Conservation (phyloP, 2,329 filamentous ascomycete genomes). For the Dactylellina drechsleri region DNA sequence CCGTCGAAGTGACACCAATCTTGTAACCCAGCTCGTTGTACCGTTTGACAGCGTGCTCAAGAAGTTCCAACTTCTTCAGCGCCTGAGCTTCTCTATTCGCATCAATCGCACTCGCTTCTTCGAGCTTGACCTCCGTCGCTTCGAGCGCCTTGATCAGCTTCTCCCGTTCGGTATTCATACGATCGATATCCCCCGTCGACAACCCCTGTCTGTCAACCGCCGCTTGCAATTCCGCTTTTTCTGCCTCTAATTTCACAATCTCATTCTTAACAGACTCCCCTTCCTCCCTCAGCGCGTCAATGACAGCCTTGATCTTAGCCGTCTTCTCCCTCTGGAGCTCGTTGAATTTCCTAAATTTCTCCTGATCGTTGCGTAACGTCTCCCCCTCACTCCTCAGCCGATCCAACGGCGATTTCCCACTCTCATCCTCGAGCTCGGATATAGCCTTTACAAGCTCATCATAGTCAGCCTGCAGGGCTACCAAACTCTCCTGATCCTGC, state of each 20-base stretch:
- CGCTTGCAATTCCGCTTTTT: conserved; percentile 80
- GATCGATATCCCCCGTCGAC: conserved; percentile 97
- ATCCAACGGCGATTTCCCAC: conserved; percentile 78
- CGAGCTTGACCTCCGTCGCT: conserved; percentile 76
- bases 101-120: conserved; percentile 77
- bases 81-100: conserved; percentile 87
- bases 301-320: conserved; percentile 85
- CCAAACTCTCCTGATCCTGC: conserved; percentile 83
- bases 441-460: conserved; percentile 83
- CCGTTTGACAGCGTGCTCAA: conserved; percentile 87
- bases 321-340: conserved; percentile 82
- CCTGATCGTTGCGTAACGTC: conserved; percentile 91
- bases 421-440: conserved; percentile 85
- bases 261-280: conserved; percentile 81
- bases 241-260: conserved; percentile 81
- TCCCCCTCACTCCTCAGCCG: conserved; percentile 84
- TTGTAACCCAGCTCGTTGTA: conserved; percentile 97
- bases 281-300: conserved; percentile 84
- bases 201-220: conserved; percentile 93
- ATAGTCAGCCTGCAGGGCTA: conserved; percentile 86
- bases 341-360: conserved; percentile 97
- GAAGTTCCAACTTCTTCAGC: conserved; percentile 83
- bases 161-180: conserved; percentile 95
- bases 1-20: conserved; percentile 88
- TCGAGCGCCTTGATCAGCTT: conserved; percentile 90